Base-by-base conservation (phyloP, 2,329 filamentous ascomycete genomes). In the Plenodomus biglobosus region DNA sequence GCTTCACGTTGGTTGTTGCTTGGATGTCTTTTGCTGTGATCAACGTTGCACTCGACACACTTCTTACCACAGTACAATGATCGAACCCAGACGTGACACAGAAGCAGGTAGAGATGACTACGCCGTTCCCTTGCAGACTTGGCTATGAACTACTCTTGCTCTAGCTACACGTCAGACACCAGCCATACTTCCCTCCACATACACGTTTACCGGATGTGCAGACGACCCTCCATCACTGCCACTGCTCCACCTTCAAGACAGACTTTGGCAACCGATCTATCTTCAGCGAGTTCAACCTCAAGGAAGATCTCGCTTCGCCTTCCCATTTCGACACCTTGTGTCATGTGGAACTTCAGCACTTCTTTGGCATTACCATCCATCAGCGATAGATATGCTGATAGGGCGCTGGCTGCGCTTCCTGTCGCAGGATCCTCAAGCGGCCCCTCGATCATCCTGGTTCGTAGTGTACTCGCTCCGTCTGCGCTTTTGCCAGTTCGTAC, bases 361-460 rank as follows among this genome's bases (percentile, higher is more conserved):
- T 69, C 64, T 42, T 59, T 64, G 27, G 64, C 54, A 24, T 55
- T 56, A 2, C 70, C 68, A 47, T 75, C 62, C 38, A 69, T 67
- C 52, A 79, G 51, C n/a, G 75, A 73, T 35, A 77, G 61, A 53
- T 77, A 76, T 24, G 70, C 72, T 7, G 70, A 70, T 44, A 80
- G 58, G 24, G 72, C 75, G 52, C 75, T 76, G 39, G 76, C 76
- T n/a, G 76, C 78, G 48, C 74, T 77, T 3, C 78, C 78, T 4
- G 78, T 80, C 1, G 77, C 78, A 7, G 78, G 72, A 61, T 80
- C 78, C 57, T 82, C 78, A 7, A 75, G 58, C 5, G 61, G 55
- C 1, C 73, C 73, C 51, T 74, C 72, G 34, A 88, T 76, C 83
- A 89, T 85, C 40, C 86, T 76, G 8, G 85, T 80, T 42, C 82